Percentiles rank a stretch among this genome's conserved stretches.
phyloP scores from a whole-genome alignment of 2,329 filamentous ascomycete species.

The Trichophyton rubrum region DNA sequence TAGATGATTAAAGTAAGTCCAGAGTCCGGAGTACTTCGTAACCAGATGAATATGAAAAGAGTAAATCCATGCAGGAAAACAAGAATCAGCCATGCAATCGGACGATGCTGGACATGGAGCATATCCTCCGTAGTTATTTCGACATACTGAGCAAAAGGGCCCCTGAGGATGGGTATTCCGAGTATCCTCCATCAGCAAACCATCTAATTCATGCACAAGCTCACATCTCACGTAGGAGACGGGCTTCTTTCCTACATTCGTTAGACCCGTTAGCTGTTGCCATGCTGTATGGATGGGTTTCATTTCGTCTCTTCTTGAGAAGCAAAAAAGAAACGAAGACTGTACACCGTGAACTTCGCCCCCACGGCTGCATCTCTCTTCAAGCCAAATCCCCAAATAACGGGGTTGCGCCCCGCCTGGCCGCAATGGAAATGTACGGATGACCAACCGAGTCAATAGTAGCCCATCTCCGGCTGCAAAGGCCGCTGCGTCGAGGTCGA shows the following conservation, averaged over 20 bases:
- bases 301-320: too few relatives aligned
- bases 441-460: constrained; percentile 1
- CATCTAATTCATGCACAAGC: background rate
- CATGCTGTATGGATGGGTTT: too few relatives aligned
- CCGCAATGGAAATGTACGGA: background rate
- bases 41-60: background rate
- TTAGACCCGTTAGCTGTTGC: too few relatives aligned
- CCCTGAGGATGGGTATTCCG: too few relatives aligned
- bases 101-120: too few relatives aligned
- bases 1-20: background rate
- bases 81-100: too few relatives aligned
- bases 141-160: too few relatives aligned
- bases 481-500: background rate
- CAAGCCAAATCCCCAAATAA: background rate
- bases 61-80: background rate
- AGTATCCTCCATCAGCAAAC: too few relatives aligned
- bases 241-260: background rate
- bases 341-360: background rate
- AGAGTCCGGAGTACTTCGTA: too few relatives aligned
- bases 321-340: too few relatives aligned
- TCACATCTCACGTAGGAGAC: background rate
- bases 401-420: background rate
- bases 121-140: too few relatives aligned
- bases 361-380: background rate
- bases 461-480: background rate